These are phyloP conservation scores for Misopates orontium DNA, from an alignment of 257 asterid species.

Conservation along the genomic window DNA sequence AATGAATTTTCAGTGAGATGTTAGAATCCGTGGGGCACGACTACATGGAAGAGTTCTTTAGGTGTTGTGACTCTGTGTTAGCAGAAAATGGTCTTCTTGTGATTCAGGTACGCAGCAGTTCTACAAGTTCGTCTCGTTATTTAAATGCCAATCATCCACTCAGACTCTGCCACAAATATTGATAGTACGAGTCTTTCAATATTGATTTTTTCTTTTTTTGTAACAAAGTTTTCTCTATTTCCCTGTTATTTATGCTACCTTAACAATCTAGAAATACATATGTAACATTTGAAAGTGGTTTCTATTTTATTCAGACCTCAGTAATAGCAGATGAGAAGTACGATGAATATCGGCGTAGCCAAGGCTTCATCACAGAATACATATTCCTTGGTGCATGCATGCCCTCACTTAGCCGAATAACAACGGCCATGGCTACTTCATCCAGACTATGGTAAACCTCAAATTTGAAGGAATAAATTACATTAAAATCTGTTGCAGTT, in stretches of 20 bases:
- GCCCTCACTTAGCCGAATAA: conserved; percentile 49
- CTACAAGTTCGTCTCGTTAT: too few relatives aligned
- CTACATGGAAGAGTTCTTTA: conserved; percentile 49
- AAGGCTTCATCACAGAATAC: conserved; percentile 60
- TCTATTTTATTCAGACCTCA: conserved; percentile 32
- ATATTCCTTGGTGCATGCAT: conserved; percentile 60
- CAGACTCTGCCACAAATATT: neutral
- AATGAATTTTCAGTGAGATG: conserved; percentile 49
- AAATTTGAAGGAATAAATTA: too few relatives aligned
- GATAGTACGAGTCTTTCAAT: neutral
- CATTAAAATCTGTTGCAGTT: too few relatives aligned
- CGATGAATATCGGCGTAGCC: conserved; percentile 52
- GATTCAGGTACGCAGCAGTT: conserved; percentile 42
- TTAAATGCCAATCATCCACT: neutral
- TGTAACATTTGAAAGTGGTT: neutral
- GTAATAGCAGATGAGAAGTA: conserved; percentile 56
- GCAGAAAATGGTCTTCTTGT: conserved; percentile 54
- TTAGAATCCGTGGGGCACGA: conserved; percentile 65
- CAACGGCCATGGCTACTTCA: conserved; percentile 51
- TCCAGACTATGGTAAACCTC: conserved; percentile 51
- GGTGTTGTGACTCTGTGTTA: conserved; percentile 42
- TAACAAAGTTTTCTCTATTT: too few relatives aligned
- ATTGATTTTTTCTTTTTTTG: neutral
- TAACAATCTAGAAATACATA: too few relatives aligned
- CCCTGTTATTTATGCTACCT: too few relatives aligned